Conservation (phyloP, 176 grass and related monocot species). For the Elaeis guineensis region DNA sequence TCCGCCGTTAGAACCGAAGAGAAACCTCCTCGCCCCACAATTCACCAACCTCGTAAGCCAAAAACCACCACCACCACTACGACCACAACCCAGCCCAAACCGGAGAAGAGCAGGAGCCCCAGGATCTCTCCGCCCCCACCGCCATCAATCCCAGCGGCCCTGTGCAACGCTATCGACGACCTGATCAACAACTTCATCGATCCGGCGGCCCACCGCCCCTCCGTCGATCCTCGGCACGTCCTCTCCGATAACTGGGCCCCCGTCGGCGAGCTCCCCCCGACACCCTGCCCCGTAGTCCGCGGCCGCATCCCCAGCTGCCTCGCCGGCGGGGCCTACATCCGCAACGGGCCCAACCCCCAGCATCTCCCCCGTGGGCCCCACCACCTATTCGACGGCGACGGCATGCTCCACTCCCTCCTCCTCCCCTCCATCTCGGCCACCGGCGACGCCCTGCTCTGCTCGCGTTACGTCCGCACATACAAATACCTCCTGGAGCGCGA, state of each 20-base stretch:
- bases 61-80: background rate
- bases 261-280: slow-evolving; percentile 77
- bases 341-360: slow-evolving; percentile 94
- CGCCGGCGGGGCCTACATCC: slow-evolving; percentile 79
- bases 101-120: too few species aligned
- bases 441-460: slow-evolving; percentile 42
- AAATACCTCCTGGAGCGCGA: slow-evolving; percentile 74
- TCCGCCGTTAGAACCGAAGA: slow-evolving; percentile 1
- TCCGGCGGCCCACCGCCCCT: slow-evolving; percentile 55
- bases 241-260: slow-evolving; percentile 74
- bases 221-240: slow-evolving; percentile 71
- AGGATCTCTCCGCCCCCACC: background rate
- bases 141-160: slow-evolving; percentile 35
- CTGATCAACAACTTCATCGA: slow-evolving; percentile 89
- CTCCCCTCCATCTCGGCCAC: slow-evolving; percentile 20
- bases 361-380: slow-evolving; percentile 67
- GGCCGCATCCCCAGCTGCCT: slow-evolving; percentile 80
- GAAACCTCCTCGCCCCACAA: background rate
- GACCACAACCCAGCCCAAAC: too few species aligned
- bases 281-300: slow-evolving; percentile 47
- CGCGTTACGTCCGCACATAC: slow-evolving; percentile 91
- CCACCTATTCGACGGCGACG: slow-evolving; percentile 91
- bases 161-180: slow-evolving; percentile 80
- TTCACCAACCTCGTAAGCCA: background rate
- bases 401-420: slow-evolving; percentile 94